phyloP scores from a whole-genome alignment of 2,329 filamentous ascomycete genomes.

The Erysiphe pulchra region DNA sequence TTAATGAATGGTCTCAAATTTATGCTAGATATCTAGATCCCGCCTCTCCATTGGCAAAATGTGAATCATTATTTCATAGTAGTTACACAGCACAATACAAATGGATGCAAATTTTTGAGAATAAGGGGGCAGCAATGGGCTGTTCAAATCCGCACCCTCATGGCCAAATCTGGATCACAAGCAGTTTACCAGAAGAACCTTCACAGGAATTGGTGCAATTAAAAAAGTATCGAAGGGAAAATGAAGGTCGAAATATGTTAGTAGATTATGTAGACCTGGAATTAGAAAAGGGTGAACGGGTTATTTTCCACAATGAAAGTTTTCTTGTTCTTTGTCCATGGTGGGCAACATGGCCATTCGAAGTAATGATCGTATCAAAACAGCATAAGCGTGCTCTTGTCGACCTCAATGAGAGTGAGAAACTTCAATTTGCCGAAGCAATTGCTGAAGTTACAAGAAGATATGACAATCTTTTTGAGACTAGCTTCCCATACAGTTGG shows the following conservation, averaged over 20 bases:
- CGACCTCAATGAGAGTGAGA: constrained; percentile 50
- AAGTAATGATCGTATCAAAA: constrained; percentile 73
- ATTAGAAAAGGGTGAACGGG: constrained; percentile 52
- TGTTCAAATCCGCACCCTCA: constrained; percentile 97
- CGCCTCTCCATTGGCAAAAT: constrained; percentile 32
- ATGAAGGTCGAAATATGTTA: constrained; percentile 51
- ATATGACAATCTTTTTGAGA: constrained; percentile 95
- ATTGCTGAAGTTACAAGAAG: constrained; percentile 71
- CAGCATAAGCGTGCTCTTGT: constrained; percentile 63
- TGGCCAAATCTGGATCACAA: constrained; percentile 90
- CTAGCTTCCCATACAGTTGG: constrained; percentile 73
- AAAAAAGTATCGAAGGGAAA: constrained; percentile 47
- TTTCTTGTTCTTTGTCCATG: constrained; percentile 85
- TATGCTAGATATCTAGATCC: constrained; percentile 62
- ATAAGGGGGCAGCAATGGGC: constrained; percentile 93
- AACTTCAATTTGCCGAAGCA: constrained; percentile 49
- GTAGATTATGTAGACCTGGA: constrained; percentile 74
- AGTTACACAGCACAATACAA: constrained; percentile 52
- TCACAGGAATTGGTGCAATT: constrained; percentile 54
- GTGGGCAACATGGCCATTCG: constrained; percentile 97
- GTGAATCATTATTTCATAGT: constrained; percentile 16
- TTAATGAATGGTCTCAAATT: constrained; percentile 77
- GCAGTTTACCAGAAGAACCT: constrained; percentile 71
- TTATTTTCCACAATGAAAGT: constrained; percentile 64
- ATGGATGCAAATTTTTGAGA: constrained; percentile 99